Percentiles rank a stretch among this genome's conserved stretches.
These are phyloP conservation scores for Zygnema circumcarinatum DNA, from an alignment of 139 green algal species.

Conservation along the genomic window DNA sequence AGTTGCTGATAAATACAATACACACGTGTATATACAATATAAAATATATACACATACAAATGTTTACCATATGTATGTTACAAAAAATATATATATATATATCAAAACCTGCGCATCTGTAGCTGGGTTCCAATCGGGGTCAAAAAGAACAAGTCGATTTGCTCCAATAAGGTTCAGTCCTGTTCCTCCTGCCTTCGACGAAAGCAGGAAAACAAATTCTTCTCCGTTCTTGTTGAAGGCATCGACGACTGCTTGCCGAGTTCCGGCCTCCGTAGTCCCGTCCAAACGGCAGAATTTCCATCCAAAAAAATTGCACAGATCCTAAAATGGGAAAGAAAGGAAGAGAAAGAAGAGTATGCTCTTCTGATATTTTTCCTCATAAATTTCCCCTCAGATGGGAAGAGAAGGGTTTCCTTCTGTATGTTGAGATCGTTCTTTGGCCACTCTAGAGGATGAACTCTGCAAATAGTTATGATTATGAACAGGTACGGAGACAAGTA, in stretches of 20 bases:
- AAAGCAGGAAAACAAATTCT: constrained; percentile 95
- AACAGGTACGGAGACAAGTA: too few relatives aligned
- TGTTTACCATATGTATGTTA: too few relatives aligned
- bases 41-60: too few relatives aligned
- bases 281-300: constrained; percentile 52
- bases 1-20: too few relatives aligned
- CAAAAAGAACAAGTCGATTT: constrained; percentile 90
- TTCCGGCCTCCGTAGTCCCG: constrained; percentile 36
- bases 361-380: too few relatives aligned
- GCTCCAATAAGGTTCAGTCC: constrained; percentile 98
- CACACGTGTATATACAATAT: too few relatives aligned
- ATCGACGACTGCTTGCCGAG: constrained; percentile 77
- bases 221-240: constrained; percentile 69
- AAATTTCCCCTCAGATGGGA: too few relatives aligned
- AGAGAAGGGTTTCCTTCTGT: too few relatives aligned
- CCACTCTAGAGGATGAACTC: too few relatives aligned
- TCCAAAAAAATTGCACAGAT: constrained; percentile 35
- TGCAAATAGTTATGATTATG: too few relatives aligned
- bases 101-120: constrained; percentile 76
- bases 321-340: neutral
- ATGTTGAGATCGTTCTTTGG: too few relatives aligned
- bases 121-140: constrained; percentile 95
- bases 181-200: constrained; percentile 90
- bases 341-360: neutral
- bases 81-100: too few relatives aligned